Base-by-base conservation (phyloP, 805 yeast genomes). In the Pichia eremophila region DNA sequence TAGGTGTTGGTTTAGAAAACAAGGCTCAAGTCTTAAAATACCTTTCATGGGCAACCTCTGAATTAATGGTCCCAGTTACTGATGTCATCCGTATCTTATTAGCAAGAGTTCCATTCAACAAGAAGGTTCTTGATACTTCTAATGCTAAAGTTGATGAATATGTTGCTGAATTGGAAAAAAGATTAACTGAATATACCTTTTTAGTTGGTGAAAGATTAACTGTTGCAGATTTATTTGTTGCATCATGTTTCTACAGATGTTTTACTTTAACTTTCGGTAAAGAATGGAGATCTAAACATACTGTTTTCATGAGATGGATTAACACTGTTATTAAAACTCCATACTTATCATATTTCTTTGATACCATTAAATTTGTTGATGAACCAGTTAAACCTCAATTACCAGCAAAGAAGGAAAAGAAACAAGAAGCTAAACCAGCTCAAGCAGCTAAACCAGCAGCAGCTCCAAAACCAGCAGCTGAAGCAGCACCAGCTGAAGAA, bases 41-140 rank as follows among this genome's bases (percentile, higher is more conserved):
- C 95, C 59, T 81, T 65, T 85, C 95, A 3, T 70, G 85, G 57
- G 73, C 80, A 65, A 86, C 83, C 74, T 59, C 77, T 57, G 96
- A 90, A 58, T 57, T 84, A 49, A 63, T 83, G 55, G 59, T 70
- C 42, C 58, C 67, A 49, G 57, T 73, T 45, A 75, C 75, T 49
- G 58, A 54, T 37, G 77, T 78, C 54, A 78, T 86, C 68, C 63
- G 64, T 50, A 84, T 88, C 57, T 62, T 84, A 47, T 60, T 67
- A 43, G 96, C 96, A 59, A 67, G 62, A 46, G 64, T 54, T 46
- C 90, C 95, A 54, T 87, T 78, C 82, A 82, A 85, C 83, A 84
- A 85, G 78, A 83, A 81, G 69, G 60, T 52, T 28, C 62, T 64
- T 43, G 69, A 66, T 45, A 58, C 57, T 18, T 55, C 59, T 43